phyloP scores from a whole-genome alignment of 1,139 yeast species.

The Geotrichum cucujoidarum region DNA sequence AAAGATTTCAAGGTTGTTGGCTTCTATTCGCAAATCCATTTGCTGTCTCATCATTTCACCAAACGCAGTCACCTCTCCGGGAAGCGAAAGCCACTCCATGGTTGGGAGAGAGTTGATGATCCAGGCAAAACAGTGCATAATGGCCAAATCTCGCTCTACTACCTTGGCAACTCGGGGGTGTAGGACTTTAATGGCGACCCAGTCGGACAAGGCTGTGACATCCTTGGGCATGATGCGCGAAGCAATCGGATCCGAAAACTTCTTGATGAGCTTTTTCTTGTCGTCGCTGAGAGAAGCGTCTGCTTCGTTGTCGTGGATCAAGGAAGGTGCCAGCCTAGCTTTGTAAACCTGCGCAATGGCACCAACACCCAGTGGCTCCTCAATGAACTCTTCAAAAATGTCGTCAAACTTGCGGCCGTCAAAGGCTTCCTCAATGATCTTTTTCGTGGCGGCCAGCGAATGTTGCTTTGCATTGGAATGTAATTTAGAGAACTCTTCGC shows the following conservation, averaged over 20 bases:
- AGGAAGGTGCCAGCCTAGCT: conserved; percentile 48
- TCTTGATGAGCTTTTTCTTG: conserved; percentile 1
- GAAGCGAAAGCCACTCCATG: conserved; percentile 95
- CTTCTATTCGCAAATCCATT: conserved; percentile 84
- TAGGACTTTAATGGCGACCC: conserved; percentile 85
- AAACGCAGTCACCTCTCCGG: conserved; percentile 90
- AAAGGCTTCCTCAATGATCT: conserved; percentile 57
- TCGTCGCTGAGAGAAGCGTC: background rate
- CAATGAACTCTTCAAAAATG: conserved; percentile 73
- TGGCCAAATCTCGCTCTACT: conserved; percentile 73
- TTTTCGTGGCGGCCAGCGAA: conserved; percentile 55
- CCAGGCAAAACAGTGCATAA: conserved; percentile 77
- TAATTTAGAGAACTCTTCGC: conserved; percentile 67
- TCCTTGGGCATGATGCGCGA: conserved; percentile 18
- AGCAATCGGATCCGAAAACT: conserved; percentile 15
- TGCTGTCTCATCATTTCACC: conserved; percentile 81
- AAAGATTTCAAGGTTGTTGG: conserved; percentile 69
- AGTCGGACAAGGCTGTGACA: conserved; percentile 42
- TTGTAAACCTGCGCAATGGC: conserved; percentile 95
- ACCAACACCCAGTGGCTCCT: conserved; percentile 84
- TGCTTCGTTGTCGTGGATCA: background rate
- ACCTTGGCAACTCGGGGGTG: conserved; percentile 78
- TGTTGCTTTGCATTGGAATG: conserved; percentile 85
- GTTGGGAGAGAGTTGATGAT: conserved; percentile 71
- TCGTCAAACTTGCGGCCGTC: conserved; percentile 59